phyloP scores from a whole-genome alignment of 1,139 yeast species.

The Yamadazyma atmosphaerica region DNA sequence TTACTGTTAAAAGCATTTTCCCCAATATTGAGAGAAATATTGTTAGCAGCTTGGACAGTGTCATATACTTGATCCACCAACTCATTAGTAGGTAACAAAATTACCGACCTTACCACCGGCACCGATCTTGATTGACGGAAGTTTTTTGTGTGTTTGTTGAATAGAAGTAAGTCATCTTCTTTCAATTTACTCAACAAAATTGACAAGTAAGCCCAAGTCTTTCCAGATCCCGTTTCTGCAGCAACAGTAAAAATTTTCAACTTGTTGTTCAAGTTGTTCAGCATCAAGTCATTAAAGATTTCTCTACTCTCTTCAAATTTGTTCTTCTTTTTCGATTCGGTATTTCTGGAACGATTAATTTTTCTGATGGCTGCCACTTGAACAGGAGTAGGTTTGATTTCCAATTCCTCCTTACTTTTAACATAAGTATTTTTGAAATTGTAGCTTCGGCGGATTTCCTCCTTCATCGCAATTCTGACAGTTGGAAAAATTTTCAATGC shows the following conservation, averaged over 20 bases:
- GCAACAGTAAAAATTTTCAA: conserved; percentile 76
- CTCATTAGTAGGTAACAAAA: conserved; percentile 87
- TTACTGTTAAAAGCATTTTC: conserved; percentile 15
- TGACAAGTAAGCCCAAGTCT: conserved; percentile 87
- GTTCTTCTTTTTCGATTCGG: conserved; percentile 19
- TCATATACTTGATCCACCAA: conserved; percentile 75
- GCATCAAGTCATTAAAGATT: conserved; percentile 28
- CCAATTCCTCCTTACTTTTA: conserved; percentile 30
- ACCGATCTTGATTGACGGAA: conserved; percentile 29
- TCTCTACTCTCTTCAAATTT: conserved; percentile 25
- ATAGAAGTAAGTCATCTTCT: conserved; percentile 47
- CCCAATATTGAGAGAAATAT: conserved; percentile 19
- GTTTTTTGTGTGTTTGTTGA: conserved; percentile 24
- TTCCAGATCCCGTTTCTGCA: conserved; percentile 96
- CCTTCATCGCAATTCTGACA: conserved; percentile 61
- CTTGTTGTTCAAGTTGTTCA: conserved; percentile 33
- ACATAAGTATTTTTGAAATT: conserved; percentile 38
- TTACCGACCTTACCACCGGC: conserved; percentile 63
- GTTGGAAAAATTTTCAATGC: conserved; percentile 66
- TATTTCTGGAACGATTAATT: conserved; percentile 35
- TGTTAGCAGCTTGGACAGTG: conserved; percentile 46
- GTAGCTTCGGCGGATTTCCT: conserved; percentile 57
- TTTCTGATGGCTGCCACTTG: conserved; percentile 49
- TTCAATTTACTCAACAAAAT: conserved; percentile 70
- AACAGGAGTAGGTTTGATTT: conserved; percentile 42